Conservation (phyloP, 495 filamentous ascomycete species). For the Penicillium angulare region DNA sequence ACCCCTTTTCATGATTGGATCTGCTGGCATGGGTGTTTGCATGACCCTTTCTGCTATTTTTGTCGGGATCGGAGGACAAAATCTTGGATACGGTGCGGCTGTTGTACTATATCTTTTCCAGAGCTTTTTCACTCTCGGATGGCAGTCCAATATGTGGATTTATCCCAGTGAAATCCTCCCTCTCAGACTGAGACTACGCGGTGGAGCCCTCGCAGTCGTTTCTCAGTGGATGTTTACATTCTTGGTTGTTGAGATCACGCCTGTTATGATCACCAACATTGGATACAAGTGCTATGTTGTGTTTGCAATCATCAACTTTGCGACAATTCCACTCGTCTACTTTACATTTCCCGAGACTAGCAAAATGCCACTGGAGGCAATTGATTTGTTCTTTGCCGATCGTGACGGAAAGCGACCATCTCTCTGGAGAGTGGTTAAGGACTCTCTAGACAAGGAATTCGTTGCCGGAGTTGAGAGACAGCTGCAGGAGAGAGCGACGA, state of each 20-base stretch:
- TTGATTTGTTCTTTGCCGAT: conserved; percentile 17
- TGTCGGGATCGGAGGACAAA: conserved; percentile 27
- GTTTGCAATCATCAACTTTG: conserved; percentile 32
- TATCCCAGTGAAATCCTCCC: conserved; percentile 34
- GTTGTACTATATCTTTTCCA: conserved; percentile 22
- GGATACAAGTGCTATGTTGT: conserved; percentile 57
- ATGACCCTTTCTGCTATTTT: conserved; percentile 36
- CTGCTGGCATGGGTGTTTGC: conserved; percentile 22
- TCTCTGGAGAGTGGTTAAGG: conserved; percentile 14
- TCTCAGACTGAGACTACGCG: conserved; percentile 36
- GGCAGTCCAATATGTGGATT: conserved; percentile 29
- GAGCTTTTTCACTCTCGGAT: conserved; percentile 14
- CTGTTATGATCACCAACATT: conserved; percentile 48
- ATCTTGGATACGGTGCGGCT: conserved; percentile 20
- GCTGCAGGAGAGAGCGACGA: conserved; percentile 14
- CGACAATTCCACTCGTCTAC: conserved; percentile 49
- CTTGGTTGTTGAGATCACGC: conserved; percentile 55
- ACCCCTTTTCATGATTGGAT: conserved; percentile 31
- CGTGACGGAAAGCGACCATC: conserved; percentile 15
- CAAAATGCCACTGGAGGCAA: conserved; percentile 7
- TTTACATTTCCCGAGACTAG: conserved; percentile 64
- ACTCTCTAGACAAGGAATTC: conserved; percentile 13
- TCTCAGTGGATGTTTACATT: conserved; percentile 20
- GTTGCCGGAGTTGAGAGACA: conserved; percentile 10
- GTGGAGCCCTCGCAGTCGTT: conserved; percentile 2